Evolutionary conservation across 2,329 filamentous ascomycete species (phyloP), one percentile per base, ranked within the genome.

Genomic region (Phymatotrichopsis omnivora): DNA sequence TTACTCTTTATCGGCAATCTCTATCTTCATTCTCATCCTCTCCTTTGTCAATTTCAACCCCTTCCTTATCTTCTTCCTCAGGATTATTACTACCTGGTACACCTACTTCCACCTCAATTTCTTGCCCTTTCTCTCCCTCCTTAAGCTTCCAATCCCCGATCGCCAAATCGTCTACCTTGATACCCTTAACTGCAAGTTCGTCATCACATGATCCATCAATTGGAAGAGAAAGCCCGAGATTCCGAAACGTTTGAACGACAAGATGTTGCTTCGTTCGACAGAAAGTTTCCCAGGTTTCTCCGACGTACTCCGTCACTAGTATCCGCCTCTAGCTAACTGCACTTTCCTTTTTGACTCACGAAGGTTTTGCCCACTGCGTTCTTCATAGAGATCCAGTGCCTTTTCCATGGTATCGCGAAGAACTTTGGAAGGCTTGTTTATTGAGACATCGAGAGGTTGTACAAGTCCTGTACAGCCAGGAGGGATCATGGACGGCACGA

Each of bases 401-500:
- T 24, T 16, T 27, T 44, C 45, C n/a, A 30, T 34, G 10, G 29
- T 14, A 10, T 7, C n/a, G 7, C 7, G 12, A 6, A 48, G 12
- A 24, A 17, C 7, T 6, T 48, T 48, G 14, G 43, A 34, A 1
- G 23, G 40, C 22, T 48, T 48, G 14, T 43, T 44, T 19, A 48
- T 29, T 5, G 45, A 32, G 4, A 42, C 29, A 38, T 48, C 39
- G 5, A 48, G 11, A 16, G 39, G 40, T 8, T 48, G 39, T 4
- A 30, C 27, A 12, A 48, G 33, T 6, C 39, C 23, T 2, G 22
- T 39, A 28, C 33, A 48, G 7, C 39, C 28, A 19, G 27, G 4
- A 11, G 31, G 44, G 14, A 48, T 39, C n/a, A 39, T 7, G 11
- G 27, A 33, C 4, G 28, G 16, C 5, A 12, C 30, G 22, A 48